These are phyloP conservation scores for Lithocarpus polystachyus DNA, from an alignment of 306 rosid species.

Conservation along the genomic window DNA sequence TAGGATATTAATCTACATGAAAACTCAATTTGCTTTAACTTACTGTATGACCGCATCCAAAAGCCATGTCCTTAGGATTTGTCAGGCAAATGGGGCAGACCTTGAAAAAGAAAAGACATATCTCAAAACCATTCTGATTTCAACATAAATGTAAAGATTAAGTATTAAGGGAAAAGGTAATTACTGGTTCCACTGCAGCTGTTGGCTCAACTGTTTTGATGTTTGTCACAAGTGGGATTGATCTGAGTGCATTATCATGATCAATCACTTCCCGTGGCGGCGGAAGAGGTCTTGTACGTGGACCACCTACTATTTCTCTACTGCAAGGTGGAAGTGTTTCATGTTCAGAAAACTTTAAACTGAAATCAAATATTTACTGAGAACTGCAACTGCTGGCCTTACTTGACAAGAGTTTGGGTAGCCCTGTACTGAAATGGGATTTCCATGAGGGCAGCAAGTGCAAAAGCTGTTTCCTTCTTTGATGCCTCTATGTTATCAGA, in stretches of 20 bases:
- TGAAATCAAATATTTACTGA: not conserved
- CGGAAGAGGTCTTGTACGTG: conserved; percentile 55
- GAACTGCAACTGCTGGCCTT: conserved; percentile 26
- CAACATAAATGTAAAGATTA: conserved; percentile 12
- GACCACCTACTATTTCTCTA: conserved; percentile 34
- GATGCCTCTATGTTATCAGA: conserved; percentile 66
- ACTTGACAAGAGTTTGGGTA: conserved; percentile 57
- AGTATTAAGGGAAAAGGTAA: conserved; percentile 15
- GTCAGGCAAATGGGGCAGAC: conserved; percentile 87
- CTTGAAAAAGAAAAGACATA: conserved; percentile 36
- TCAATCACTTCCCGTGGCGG: conserved; percentile 74
- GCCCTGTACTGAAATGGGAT: conserved; percentile 81
- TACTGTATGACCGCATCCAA: conserved; percentile 94
- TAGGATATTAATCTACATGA: not conserved
- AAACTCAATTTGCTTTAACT: conserved; percentile 27
- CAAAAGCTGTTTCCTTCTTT: conserved; percentile 85
- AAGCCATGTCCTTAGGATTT: conserved; percentile 96
- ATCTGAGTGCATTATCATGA: conserved; percentile 54
- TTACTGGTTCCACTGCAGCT: conserved; percentile 54
- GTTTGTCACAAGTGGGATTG: conserved; percentile 28
- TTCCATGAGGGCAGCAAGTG: conserved; percentile 98
- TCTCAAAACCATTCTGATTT: conserved; percentile 21
- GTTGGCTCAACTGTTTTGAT: conserved; percentile 33
- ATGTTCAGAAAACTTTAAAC: conserved; percentile 16
- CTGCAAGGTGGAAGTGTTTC: conserved; percentile 34